Evolutionary conservation across 345 rosid species (phyloP).

Genomic region (Salix dunnii): DNA sequence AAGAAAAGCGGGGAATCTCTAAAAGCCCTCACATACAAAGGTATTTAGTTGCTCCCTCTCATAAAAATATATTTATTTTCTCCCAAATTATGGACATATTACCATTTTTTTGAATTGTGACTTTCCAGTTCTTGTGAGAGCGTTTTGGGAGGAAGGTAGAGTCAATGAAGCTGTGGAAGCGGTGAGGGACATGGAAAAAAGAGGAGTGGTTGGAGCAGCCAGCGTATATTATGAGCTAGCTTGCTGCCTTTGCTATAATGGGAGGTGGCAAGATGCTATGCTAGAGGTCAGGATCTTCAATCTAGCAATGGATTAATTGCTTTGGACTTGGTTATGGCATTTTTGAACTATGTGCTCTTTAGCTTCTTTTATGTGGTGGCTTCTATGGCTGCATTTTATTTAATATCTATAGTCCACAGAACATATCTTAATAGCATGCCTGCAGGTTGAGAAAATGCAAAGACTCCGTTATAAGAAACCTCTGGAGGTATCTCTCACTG

Average conservation of each 20-base stretch:
- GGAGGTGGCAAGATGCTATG: conserved; percentile 84
- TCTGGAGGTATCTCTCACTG: conserved; percentile 75
- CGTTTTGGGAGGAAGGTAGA: conserved; percentile 83
- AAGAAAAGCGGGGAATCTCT: conserved; percentile 67
- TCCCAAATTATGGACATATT: not conserved
- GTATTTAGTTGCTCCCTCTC: too few relatives aligned
- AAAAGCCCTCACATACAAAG: conserved; percentile 69
- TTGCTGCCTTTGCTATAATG: conserved; percentile 77
- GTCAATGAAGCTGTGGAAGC: conserved; percentile 71
- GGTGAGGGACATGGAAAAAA: conserved; percentile 80
- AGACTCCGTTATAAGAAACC: conserved; percentile 59
- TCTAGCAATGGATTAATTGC: not conserved
- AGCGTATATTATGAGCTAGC: conserved; percentile 82
- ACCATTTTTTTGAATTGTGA: conserved; percentile 14
- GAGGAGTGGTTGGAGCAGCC: conserved; percentile 82
- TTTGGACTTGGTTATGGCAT: not conserved
- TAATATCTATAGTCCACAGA: not conserved
- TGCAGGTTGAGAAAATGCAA: conserved; percentile 71
- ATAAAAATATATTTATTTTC: conserved; percentile 32
- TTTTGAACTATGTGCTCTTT: not conserved
- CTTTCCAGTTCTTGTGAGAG: conserved; percentile 72
- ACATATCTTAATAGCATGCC: not conserved
- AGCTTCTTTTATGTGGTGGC: not conserved
- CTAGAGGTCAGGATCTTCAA: conserved; percentile 48
- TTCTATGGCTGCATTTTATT: not conserved